Conservation (phyloP, 495 filamentous ascomycete species). For the Aspergillus kassunensis region DNA sequence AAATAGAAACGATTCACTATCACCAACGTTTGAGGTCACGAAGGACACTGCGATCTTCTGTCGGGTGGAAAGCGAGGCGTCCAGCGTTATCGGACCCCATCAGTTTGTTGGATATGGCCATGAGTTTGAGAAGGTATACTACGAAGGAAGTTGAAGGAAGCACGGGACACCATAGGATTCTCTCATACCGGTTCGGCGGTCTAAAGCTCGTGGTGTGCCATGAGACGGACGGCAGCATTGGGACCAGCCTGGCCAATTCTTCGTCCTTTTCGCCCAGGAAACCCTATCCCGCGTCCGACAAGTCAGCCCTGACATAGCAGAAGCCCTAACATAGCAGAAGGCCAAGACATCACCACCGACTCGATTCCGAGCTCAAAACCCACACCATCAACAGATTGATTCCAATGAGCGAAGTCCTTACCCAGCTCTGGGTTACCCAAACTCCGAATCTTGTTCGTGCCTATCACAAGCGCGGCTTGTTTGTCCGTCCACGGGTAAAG, state of each 20-base stretch:
- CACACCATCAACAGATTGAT: constrained; percentile 33
- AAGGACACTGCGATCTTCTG: constrained; percentile 40
- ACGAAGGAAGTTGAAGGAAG: constrained; percentile 29
- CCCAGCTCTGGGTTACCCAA: constrained; percentile 51
- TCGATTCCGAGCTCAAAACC: constrained; percentile 50
- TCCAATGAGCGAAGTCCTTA: constrained; percentile 30
- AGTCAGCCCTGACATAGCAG: neutral
- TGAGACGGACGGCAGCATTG: constrained; percentile 46
- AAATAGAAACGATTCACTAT: constrained; percentile 38
- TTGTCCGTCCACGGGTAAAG: constrained; percentile 32
- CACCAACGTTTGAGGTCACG: constrained; percentile 36
- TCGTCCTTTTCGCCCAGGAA: neutral
- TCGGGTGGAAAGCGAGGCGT: constrained; percentile 31
- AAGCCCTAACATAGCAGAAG: constrained; percentile 34
- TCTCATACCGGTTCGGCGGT: constrained; percentile 42
- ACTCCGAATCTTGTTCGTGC: constrained; percentile 47
- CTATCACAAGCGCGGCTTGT: constrained; percentile 40
- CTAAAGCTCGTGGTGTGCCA: constrained; percentile 46
- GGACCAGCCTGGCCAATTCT: neutral
- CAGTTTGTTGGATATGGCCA: neutral
- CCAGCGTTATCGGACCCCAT: constrained; percentile 1
- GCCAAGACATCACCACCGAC: constrained; percentile 27
- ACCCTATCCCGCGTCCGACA: neutral
- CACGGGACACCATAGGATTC: constrained; percentile 46
- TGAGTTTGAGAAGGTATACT: constrained; percentile 50